Evolutionary conservation across 257 asterid genomes (phyloP), one percentile per base, ranked within the genome.

Genomic region (Linderniella brevidens): DNA sequence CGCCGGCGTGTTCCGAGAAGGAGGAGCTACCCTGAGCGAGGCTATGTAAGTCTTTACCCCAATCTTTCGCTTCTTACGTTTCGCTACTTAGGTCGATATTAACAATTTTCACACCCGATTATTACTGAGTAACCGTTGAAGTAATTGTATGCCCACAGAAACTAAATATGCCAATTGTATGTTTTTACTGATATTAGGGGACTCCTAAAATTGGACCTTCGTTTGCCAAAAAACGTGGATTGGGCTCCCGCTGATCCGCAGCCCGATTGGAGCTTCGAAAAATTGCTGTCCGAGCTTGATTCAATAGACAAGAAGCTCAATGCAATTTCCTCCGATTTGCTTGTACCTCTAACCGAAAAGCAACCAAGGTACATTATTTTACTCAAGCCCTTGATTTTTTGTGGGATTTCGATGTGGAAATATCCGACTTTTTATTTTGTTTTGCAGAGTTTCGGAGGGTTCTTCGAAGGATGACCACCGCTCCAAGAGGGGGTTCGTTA

Each of bases 191-290:
- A 56, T 52, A 52, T 53, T 62, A 81, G 94, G 94, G 74, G 68
- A 35, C 65, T 50, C 46, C 19, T 86, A 25, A 59, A 53, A 35
- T 56, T 86, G 70, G 71, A 67, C 58, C 72, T 67, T 37, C 80
- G 65, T 7, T 65, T 57, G 46, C 74, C 77, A 0, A 58, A 64
- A 48, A 60, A 46, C 15, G 68, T 79, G 11, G 65, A 75, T 40
- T 88, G 84, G 43, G 57, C 81, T 13, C 62, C 86, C 0, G 65
- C 74, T 51, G 86, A 79, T 64, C 94, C 96, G 10, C 76, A 76
- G 20, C 94, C 94, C 0, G 92, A 86, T 66, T 86, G 94, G 90
- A 86, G 75, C 50, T 74, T 82, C 12, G 84, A 79, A 52, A 65
- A 65, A 55, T 70, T 87, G 60, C 52, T 80, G 4, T 59, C 49